Base-by-base conservation (phyloP, 2,329 filamentous ascomycete species). In the Fusarium subtropicale region DNA sequence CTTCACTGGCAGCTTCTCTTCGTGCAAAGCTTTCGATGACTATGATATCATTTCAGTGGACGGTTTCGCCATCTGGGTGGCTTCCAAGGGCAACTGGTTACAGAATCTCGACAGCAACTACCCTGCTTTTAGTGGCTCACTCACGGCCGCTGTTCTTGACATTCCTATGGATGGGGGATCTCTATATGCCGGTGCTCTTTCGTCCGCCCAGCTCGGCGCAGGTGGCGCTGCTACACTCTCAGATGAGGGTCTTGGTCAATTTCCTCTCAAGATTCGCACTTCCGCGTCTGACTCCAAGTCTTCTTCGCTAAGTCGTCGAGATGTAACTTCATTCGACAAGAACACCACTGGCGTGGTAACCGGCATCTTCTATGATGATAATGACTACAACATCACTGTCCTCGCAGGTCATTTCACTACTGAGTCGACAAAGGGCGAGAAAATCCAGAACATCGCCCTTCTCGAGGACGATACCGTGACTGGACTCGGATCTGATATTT, bases 51-150 rank as follows among this genome's bases (percentile, higher is more conserved):
- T 90, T 30, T 74, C 86, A 11, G 91, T 90, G 1, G 80, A 88
- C 52, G 94, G 94, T 3, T 93, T 99, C 74, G 95, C 93, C 16
- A 85, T 98, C 38, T 99, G 96, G 96, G 91, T 98, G 10, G 92
- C 92, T 5, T 97, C 94, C 5, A 85, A 87, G 66, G 86, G 85
- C 60, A 96, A 96, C 76, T 99, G 96, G 96, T 84, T 99, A 18
- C 89, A 93, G 76, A 96, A 97, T 71, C 81, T 97, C 20, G 79
- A 89, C 36, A 82, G 88, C 9, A 81, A 87, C 10, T 85, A 89
- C 33, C 89, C 92, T 56, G 84, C 87, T 9, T 87, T 97, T 72
- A 85, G 86, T 60, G 97, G 96, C 38, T 82, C 89, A 58, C 84
- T 99, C 46, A 91, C 90, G 20, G 87, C 92, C 2, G 84, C 85